Evolutionary conservation across 2,329 filamentous ascomycete species (phyloP).

Genomic region (Fusarium multiceps): DNA sequence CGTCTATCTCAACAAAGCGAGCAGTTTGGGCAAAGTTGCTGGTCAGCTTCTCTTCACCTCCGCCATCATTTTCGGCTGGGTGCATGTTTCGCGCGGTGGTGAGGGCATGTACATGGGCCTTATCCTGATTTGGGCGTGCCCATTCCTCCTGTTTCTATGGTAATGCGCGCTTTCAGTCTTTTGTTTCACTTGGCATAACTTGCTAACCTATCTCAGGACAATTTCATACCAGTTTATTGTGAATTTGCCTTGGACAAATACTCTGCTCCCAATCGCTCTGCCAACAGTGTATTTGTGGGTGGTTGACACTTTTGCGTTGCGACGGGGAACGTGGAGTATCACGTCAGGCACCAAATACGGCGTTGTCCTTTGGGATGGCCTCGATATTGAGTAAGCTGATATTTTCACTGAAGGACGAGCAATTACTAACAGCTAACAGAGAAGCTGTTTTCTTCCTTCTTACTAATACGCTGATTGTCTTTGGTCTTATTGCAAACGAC

Average conservation of each 20-base stretch:
- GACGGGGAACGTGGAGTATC: slow-evolving; percentile 78
- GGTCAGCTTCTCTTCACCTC: slow-evolving; percentile 63
- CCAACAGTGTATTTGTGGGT: slow-evolving; percentile 78
- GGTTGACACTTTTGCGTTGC: slow-evolving; percentile 75
- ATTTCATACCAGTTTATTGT: slow-evolving; percentile 73
- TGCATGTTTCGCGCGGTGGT: slow-evolving; percentile 58
- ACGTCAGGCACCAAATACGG: slow-evolving; percentile 74
- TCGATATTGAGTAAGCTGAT: slow-evolving; percentile 69
- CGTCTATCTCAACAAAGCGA: slow-evolving; percentile 53
- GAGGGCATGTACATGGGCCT: slow-evolving; percentile 74
- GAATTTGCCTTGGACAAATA: slow-evolving; percentile 67
- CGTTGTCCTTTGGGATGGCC: slow-evolving; percentile 68
- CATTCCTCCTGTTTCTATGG: slow-evolving; percentile 67
- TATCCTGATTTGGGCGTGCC: slow-evolving; percentile 75
- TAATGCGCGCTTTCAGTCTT: not conserved
- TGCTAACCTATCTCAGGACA: slow-evolving; percentile 61
- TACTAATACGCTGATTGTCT: slow-evolving; percentile 76
- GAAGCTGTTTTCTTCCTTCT: slow-evolving; percentile 79
- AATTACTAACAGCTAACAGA: not conserved
- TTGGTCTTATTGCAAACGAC: slow-evolving; percentile 76
- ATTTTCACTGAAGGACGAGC: rapidly evolving
- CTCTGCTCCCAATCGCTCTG: slow-evolving; percentile 67
- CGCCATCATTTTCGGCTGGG: slow-evolving; percentile 57
- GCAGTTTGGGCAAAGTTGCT: slow-evolving; percentile 47
- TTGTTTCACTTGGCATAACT: not conserved